Conservation (phyloP, 768 basidiomycete species). For the Amanita jacksonii region DNA sequence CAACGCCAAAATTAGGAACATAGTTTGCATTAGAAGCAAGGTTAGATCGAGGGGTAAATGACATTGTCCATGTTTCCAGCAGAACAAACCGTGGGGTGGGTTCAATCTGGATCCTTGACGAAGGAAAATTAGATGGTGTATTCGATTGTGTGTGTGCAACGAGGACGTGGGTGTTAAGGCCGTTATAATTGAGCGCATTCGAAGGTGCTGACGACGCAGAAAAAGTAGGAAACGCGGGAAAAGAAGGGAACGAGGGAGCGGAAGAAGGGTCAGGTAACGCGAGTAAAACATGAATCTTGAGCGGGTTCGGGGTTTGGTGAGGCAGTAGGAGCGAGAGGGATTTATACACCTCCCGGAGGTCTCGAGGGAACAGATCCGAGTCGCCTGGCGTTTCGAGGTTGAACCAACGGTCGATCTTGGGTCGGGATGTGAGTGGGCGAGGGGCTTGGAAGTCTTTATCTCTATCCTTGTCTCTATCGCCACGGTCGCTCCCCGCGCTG, state of each 20-base stretch:
- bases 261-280: constrained; percentile 60
- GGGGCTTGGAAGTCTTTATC: neutral
- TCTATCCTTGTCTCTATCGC: neutral
- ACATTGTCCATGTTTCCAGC: constrained; percentile 62
- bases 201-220: no score
- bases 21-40: neutral
- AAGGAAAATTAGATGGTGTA: constrained; percentile 18
- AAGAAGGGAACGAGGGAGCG: no score
- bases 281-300: constrained; percentile 64
- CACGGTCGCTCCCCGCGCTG: neutral
- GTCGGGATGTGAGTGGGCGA: no score
- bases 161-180: constrained; percentile 62
- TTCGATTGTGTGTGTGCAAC: constrained; percentile 43
- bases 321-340: constrained; percentile 34
- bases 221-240: no score
- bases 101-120: constrained; percentile 53
- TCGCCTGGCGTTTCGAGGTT: constrained; percentile 77
- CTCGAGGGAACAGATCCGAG: constrained; percentile 55
- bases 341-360: constrained; percentile 50
- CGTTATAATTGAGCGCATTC: no score
- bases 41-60: constrained; percentile 21
- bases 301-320: constrained; percentile 23
- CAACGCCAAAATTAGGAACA: no score
- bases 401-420: constrained; percentile 62
- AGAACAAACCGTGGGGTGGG: constrained; percentile 62